Evolutionary conservation across 2,329 filamentous ascomycete species (phyloP), one percentile per base, ranked within the genome.

Genomic region (Lasiodiplodia theobromae): DNA sequence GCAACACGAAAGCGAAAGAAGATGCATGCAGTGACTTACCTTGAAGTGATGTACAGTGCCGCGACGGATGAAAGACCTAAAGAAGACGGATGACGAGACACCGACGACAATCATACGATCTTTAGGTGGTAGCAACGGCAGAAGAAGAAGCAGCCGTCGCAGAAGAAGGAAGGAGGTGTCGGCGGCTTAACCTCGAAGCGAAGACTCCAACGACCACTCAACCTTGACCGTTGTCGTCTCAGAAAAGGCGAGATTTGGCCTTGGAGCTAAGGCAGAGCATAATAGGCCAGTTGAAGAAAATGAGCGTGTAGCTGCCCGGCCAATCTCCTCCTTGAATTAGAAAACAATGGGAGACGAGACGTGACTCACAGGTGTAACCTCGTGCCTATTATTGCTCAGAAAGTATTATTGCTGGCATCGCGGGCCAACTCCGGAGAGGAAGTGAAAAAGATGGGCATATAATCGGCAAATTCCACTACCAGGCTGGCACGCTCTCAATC

Each of bases 101-200:
- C n/a, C 56, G 18, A 21, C n/a, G 56, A 14, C 4, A 60, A 60
- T 64, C 60, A 52, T 64, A 64, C 60, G 60, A 64, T 18, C 18
- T 21, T 37, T 37, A n/a, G 47, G 28, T 64, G 10, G 60, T 28
- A 63, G 44, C 54, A 37, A 49, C 60, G 51, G 60, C 54, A 16
- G n/a, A 37, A 28, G n/a, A 37, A 28, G 57, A 31, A 44, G 38
- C 21, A 62, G 14, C 18, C 31, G 54, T 40, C 11, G n/a, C 38
- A 18, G 14, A 21, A 52, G 28, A 21, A 25, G 31, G 60, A 52
- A 64, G 60, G 60, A 37, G 44, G 28, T 60, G 21, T 21, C 56
- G 12, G n/a, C 56, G 56, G 56, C 38, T 47, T 37, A 44, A 44
- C n/a, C 60, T 63, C 60, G 60, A 64, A 64, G 60, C 60, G 60